Base-by-base conservation (phyloP, 2,329 filamentous ascomycete genomes). In the Curvularia lunata region DNA sequence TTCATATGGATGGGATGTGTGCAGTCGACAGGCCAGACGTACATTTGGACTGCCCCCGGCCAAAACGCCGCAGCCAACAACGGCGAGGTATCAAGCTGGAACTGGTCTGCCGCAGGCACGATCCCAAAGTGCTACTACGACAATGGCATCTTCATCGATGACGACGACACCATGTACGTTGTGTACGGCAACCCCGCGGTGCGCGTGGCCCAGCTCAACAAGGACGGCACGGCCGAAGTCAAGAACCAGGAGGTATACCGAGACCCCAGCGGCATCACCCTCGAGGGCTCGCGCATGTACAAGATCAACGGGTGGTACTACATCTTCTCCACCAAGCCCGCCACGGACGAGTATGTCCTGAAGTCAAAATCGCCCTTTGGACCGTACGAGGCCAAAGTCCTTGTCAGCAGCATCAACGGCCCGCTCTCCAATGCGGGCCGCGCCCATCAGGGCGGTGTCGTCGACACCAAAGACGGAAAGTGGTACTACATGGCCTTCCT, bases 401-500 rank as follows among this genome's bases (percentile, higher is more conserved):
- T 87, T 0, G 74, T 82, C 9, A 68, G 81, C 19, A 68, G 72
- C 47, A 76, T 84, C 19, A 53, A 66, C 0, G 74, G 79, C 0
- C 83, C 84, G 0, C 64, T 86, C 1, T 48, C 75, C 0, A 79
- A 77, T 16, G 80, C 79, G 1, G 82, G 81, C 4, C 74, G 71
- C 3, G 79, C 82, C 0, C 82, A 86, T 62, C 86, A 88, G 67
- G 85, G 85, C 1, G 81, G 83, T 19, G 72, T 88, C 1, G 78
- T 88, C 4, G 75, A 84, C 51, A 84, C 83, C 0, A 77, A 79
- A 0, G 68, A 78, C 12, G 83, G 82, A 0, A 74, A 82, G 12
- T 88, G 85, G 85, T 86, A 85, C 66, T 88, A 84, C 61, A 82
- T 86, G 71, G 80, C 83, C 0, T 88, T 87, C 67, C 75, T 81